Base-by-base conservation (phyloP, 768 basidiomycete species). In the Xerocomellus chrysenteron region DNA sequence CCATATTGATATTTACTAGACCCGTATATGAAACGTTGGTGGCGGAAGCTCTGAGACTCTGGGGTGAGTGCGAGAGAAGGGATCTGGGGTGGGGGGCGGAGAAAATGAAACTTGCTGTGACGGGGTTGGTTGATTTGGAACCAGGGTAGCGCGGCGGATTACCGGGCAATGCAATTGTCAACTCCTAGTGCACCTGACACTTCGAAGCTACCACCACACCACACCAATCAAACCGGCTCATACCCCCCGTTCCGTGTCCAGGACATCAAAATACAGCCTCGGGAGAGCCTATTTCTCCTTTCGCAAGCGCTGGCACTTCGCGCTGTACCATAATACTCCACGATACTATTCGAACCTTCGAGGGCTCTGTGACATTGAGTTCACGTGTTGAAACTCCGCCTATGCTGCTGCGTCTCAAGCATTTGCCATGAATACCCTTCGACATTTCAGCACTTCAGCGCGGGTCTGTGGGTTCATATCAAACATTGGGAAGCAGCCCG, bases 401-500 rank as follows among this genome's bases (percentile, higher is more conserved):
- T 14, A 37, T 36, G n/a, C n/a, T n/a, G n/a, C n/a, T n/a, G 33
- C 43, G 16, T 52, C 51, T 30, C 30, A 7, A 30, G 4, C 14
- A 3, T 35, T 43, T 19, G 19, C 24, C 45, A 67, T 67, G 66
- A 58, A 53, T 21, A 56, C 62, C 30, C 47, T 74, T 35, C 74
- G 75, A 54, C 65, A 54, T 11, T 85, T 86, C 73, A 80, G 76
- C 68, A 78, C 81, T 13, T 80, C 83, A 12, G 73, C 76, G 35
- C 69, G 72, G 62, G 58, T 80, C 72, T 68, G 77, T 75, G 75
- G 75, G 65, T 72, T 82, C 71, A 55, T 75, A 55, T 85, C 84
- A 24, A 82, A 84, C 66, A 82, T 85, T 44, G 84, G 84, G 50
- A 79, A 81, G 56, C 79, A 82, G 58, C 84, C 83, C 48, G 82